These are phyloP conservation scores for Podospora pseudopauciseta DNA, from an alignment of 495 filamentous ascomycete genomes.

Conservation along the genomic window DNA sequence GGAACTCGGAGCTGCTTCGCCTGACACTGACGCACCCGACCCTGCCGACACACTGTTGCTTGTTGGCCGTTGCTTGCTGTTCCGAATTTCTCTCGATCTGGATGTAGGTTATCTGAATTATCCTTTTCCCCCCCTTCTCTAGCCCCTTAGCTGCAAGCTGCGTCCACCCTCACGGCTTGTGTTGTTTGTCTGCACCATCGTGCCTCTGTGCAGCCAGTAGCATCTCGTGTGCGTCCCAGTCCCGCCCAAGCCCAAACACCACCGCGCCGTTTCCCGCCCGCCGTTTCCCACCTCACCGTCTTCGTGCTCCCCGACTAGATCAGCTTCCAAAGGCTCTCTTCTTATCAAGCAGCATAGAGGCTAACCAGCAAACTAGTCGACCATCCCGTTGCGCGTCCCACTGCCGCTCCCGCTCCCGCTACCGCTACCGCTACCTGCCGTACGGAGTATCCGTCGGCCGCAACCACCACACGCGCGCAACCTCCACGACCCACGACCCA, in stretches of 20 bases:
- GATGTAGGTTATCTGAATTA: neutral
- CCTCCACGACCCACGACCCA: neutral
- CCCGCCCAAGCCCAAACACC: neutral
- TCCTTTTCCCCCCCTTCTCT: neutral
- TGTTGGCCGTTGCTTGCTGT: neutral
- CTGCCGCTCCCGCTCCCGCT: neutral
- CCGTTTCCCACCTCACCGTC: constrained; percentile 1
- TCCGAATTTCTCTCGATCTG: neutral
- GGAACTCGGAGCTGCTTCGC: constrained; percentile 1
- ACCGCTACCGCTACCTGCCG: neutral
- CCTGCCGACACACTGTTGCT: neutral
- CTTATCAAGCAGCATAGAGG: neutral
- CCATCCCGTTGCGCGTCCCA: neutral
- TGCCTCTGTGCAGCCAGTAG: constrained; percentile 2
- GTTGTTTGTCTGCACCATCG: constrained; percentile 13
- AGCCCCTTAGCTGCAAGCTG: neutral
- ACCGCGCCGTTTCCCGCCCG: neutral
- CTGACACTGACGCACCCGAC: constrained; percentile 1
- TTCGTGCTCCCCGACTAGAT: constrained; percentile 2
- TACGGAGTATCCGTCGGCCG: neutral
- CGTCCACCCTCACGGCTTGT: neutral
- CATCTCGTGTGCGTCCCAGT: neutral
- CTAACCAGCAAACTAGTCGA: neutral
- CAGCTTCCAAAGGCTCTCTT: neutral
- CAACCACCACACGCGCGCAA: neutral